A percentile compares a stretch with the other conserved stretches of the same genome.
These are phyloP conservation scores for Oidiodendron maius DNA, from an alignment of 495 filamentous ascomycete genomes.

Conservation along the genomic window DNA sequence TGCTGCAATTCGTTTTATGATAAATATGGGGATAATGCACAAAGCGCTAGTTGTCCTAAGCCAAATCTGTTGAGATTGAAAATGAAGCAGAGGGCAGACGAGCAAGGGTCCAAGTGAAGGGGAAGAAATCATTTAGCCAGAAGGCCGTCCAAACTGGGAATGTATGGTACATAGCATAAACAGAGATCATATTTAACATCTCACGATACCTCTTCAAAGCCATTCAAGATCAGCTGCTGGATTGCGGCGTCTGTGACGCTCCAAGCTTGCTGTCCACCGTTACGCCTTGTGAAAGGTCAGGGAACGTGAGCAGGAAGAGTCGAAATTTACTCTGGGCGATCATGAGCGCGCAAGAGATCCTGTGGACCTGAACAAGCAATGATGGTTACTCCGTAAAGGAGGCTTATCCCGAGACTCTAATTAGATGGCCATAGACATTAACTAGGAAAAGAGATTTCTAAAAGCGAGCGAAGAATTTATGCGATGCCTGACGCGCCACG, in stretches of 20 bases:
- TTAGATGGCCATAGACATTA: conserved; percentile 92
- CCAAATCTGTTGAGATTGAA: conserved; percentile 71
- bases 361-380: conserved; percentile 90
- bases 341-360: conserved; percentile 95
- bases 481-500: background rate
- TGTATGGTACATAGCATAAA: no score
- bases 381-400: conserved; percentile 44
- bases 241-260: conserved; percentile 28
- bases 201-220: no score
- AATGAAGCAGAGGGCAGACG: conserved; percentile 71
- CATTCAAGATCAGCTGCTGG: no score
- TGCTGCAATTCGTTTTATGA: conserved; percentile 91
- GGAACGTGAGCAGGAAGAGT: conserved; percentile 63
- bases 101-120: conserved; percentile 9
- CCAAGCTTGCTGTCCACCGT: conserved; percentile 36
- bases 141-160: no score
- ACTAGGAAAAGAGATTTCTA: conserved; percentile 42
- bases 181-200: no score
- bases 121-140: background rate
- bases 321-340: conserved; percentile 79
- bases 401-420: conserved; percentile 99
- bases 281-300: conserved; percentile 48
- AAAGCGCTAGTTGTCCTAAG: conserved; percentile 81
- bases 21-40: conserved; percentile 68
- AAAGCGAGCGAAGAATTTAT: conserved; percentile 14